These are phyloP conservation scores for Nasturtium officinale DNA, from an alignment of 345 rosid genomes.

Conservation along the genomic window DNA sequence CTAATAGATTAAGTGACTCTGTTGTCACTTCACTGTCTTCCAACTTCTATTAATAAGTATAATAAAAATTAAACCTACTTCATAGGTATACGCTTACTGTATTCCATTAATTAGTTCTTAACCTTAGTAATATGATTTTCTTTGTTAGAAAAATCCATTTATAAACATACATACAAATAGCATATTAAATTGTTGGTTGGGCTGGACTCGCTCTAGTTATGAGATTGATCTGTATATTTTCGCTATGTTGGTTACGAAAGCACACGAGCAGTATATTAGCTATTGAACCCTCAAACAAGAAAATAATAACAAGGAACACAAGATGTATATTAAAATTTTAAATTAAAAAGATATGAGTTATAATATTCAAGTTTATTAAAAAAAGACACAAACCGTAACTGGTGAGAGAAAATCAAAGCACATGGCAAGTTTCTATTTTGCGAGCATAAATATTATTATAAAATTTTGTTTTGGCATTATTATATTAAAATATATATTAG, in stretches of 20 bases:
- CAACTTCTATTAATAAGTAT: neutral
- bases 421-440: conserved; percentile 33
- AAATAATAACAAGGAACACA: neutral
- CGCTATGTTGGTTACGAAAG: too few species aligned
- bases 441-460: neutral
- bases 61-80: neutral
- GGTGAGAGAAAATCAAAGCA: conserved; percentile 18
- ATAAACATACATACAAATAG: neutral
- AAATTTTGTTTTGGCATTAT: neutral
- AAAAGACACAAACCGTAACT: conserved; percentile 29
- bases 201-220: too few species aligned
- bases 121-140: neutral
- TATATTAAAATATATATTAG: neutral
- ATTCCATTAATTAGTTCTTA: neutral
- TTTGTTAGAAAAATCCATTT: neutral
- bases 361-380: neutral
- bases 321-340: neutral
- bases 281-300: neutral
- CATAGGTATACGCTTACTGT: conserved; percentile 5
- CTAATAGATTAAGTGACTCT: neutral
- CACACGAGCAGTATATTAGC: neutral
- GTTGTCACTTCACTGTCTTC: conserved; percentile 35
- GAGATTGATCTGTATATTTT: too few species aligned
- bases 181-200: too few species aligned
- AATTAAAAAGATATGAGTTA: neutral